These are phyloP conservation scores for Furcasterigmium furcatum DNA, from an alignment of 2,329 filamentous ascomycete genomes.

Conservation along the genomic window DNA sequence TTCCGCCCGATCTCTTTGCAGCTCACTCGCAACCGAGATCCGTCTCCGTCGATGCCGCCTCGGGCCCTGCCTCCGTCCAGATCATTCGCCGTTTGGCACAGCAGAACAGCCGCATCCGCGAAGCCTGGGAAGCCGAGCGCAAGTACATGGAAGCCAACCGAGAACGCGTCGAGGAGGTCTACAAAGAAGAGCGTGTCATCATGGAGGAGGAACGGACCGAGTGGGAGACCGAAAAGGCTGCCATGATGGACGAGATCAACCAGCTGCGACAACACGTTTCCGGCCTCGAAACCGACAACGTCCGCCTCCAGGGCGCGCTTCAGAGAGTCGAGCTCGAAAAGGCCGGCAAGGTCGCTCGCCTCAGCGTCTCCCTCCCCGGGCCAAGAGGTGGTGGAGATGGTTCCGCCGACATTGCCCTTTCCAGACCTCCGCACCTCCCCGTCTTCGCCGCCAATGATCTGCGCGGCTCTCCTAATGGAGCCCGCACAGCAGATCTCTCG, in stretches of 20 bases:
- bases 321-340: constrained; percentile 12
- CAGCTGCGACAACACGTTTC: constrained; percentile 34
- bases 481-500: background rate
- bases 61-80: constrained; percentile 21
- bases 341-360: constrained; percentile 13
- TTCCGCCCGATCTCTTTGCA: constrained; percentile 19
- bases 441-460: background rate
- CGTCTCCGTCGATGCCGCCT: constrained; percentile 20
- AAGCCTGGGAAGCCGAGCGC: constrained; percentile 52
- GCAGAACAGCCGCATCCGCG: constrained; percentile 39
- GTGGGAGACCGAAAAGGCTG: constrained; percentile 42
- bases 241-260: constrained; percentile 36
- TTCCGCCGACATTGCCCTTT: constrained; percentile 10
- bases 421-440: background rate
- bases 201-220: constrained; percentile 48
- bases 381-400: constrained; percentile 8
- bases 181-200: constrained; percentile 48
- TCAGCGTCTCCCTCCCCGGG: constrained; percentile 10
- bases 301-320: constrained; percentile 9
- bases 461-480: background rate
- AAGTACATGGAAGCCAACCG: constrained; percentile 51
- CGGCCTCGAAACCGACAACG: constrained; percentile 32
- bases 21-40: constrained; percentile 21
- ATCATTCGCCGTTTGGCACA: constrained; percentile 36
- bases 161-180: constrained; percentile 51